A percentile compares a stretch with the other conserved stretches of the same genome.
Conservation (phyloP, 345 rosid species). For the Stellera chamaejasme region DNA sequence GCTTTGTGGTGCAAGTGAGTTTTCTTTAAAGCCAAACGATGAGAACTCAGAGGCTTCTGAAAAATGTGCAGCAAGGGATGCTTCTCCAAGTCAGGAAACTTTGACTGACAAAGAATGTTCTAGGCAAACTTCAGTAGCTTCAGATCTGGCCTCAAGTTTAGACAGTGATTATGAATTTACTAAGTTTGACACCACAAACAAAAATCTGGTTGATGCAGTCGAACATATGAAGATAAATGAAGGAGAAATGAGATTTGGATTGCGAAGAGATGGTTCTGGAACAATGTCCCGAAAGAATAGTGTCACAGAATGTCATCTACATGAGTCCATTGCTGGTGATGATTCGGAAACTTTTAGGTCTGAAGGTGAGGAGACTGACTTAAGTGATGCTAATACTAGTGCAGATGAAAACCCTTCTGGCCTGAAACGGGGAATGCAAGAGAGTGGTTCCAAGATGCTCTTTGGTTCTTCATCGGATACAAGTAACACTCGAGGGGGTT, state of each 20-base stretch:
- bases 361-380: slow-evolving; percentile 64
- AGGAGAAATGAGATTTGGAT: slow-evolving; percentile 17
- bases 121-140: slow-evolving; percentile 42
- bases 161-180: slow-evolving; percentile 21
- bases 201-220: slow-evolving; percentile 45
- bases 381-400: slow-evolving; percentile 28
- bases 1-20: slow-evolving; percentile 35
- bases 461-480: slow-evolving; percentile 24
- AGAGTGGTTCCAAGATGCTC: slow-evolving; percentile 25
- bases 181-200: slow-evolving; percentile 34
- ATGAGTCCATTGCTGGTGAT: slow-evolving; percentile 42
- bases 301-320: slow-evolving; percentile 29
- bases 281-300: slow-evolving; percentile 17
- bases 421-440: slow-evolving; percentile 30
- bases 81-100: slow-evolving; percentile 50
- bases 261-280: slow-evolving; percentile 21
- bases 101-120: slow-evolving; percentile 22
- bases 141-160: slow-evolving; percentile 39
- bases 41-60: slow-evolving; percentile 47
- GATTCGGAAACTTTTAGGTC: slow-evolving; percentile 82
- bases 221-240: slow-evolving; percentile 49
- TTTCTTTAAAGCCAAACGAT: slow-evolving; percentile 28
- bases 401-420: slow-evolving; percentile 50
- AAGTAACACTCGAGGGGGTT: slow-evolving; percentile 31
- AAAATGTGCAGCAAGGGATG: slow-evolving; percentile 68